Evolutionary conservation across 768 basidiomycete species (phyloP), one percentile per base, ranked within the genome.

Genomic region (Mycena floridula): DNA sequence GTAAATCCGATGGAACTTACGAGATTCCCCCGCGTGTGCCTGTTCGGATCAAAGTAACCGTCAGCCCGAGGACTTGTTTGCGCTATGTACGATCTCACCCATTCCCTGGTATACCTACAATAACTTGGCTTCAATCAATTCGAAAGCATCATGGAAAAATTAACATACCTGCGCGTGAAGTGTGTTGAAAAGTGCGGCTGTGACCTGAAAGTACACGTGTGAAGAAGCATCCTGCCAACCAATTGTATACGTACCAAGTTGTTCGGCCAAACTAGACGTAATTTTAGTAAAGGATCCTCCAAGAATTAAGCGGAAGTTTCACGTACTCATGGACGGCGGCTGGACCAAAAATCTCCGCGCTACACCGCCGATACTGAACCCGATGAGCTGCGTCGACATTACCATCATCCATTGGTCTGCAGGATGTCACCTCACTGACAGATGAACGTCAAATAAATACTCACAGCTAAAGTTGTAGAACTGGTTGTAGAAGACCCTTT

Each of bases 361-460:
- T 69, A 89, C 52, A 53, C 78, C 56, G 68, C 88, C 89, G 44
- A 89, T 79, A 4, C 86, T 89, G 68, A 90, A 90, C 11, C 89
- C 87, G 43, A 89, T 87, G 44, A 88, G 65, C 54, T 85, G 82
- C 1, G 81, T 81, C 24, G 78, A 82, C 65, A 89, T 78, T 21
- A 89, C 82, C 18, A 89, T 63, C 61, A 89, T 76, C 81, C 86
- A 85, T 64, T 87, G 84, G 60, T 89, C 85, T 75, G 50, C 37
- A 44, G 25, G 23, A 12, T 37, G 9, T 28, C 23, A 21, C 18
- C 25, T 23, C 47, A 42, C 12, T 41, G 35, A 27, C 11, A 25
- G n/a, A n/a, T n/a, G 27, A 20, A 9, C 15, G 13, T 37, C 18
- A 38, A 12, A 15, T 25, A 25, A 11, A 36, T 7, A 62, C 77